Base-by-base conservation (phyloP, 768 basidiomycete species). In the Pleurotus giganteus region DNA sequence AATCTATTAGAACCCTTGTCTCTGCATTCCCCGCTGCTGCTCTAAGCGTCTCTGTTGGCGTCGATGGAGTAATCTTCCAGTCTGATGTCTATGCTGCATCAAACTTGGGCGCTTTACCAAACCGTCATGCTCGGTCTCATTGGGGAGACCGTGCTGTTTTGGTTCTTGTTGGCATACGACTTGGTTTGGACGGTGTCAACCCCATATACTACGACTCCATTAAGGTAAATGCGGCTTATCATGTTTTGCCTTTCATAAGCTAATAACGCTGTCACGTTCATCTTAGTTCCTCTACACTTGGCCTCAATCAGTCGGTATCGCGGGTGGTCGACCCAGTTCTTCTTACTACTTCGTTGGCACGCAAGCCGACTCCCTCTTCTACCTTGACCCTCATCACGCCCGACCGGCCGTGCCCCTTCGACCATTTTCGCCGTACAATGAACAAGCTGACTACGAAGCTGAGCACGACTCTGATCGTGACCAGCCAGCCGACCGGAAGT, bases 321-420 rank as follows among this genome's bases (percentile, higher is more conserved):
- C 96, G 0, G 96, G 97, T 34, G 96, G 96, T 2, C 82, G 97
- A 19, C 97, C 96, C 0, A 91, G 91, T n/a, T 94, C 92, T 0
- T 97, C 94, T 0, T 98, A 97, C 69, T 99, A 98, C 69, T 99
- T 99, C 65, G 91, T 99, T 45, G 96, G 93, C 13, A 80, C 87
- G 0, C 96, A 99, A 66, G 88, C 86, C 2, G 89, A 94, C 59
- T 89, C 85, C 46, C 78, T 98, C 5, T 87, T 93, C 65, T 89
- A 92, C 64, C 81, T 91, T 31, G 86, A 91, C 69, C 88, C 89
- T 1, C 86, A 90, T 64, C 83, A 94, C 62, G 77, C 91, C 0
- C 82, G 93, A 6, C 81, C 90, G 0, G 79, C 92, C 0, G 72
- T 96, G 2, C 86, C 90, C 0, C 75, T 94, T 1, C 80, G 87